Evolutionary conservation across 805 yeast species (phyloP).

Genomic region (Hanseniaspora clermontiae): DNA sequence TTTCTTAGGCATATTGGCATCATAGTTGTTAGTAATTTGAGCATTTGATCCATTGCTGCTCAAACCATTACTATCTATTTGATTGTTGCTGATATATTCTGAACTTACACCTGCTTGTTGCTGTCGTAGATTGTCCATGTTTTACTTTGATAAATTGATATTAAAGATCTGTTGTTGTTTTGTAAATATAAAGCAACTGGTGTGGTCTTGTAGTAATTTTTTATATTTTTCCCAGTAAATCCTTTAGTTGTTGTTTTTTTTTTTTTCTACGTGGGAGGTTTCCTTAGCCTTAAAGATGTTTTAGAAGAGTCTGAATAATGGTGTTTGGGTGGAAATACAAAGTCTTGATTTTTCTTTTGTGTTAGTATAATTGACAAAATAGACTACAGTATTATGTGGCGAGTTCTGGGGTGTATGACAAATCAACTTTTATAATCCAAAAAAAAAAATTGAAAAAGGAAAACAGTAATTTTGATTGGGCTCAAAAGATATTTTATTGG

Average conservation of each 20-base stretch:
- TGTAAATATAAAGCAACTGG: neutral
- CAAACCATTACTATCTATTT: neutral
- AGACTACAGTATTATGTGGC: too few relatives aligned
- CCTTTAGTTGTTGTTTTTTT: neutral
- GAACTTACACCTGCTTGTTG: slow-evolving; percentile 4
- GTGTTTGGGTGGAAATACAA: neutral
- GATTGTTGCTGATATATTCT: neutral
- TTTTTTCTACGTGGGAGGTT: neutral
- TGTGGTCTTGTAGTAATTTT: too few relatives aligned
- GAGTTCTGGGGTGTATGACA: too few relatives aligned
- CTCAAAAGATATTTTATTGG: neutral
- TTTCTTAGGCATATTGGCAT: neutral
- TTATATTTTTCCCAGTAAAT: too few relatives aligned
- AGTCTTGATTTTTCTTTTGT: neutral
- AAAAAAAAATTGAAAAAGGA: neutral
- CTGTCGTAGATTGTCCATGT: slow-evolving; percentile 2
- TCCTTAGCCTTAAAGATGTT: neutral
- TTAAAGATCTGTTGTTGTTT: neutral
- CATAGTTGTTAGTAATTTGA: slow-evolving; percentile 10
- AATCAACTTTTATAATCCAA: too few relatives aligned
- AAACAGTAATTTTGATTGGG: too few relatives aligned
- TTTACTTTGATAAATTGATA: neutral
- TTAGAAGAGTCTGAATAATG: neutral
- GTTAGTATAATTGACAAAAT: too few relatives aligned
- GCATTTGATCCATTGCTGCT: neutral